Base-by-base conservation (phyloP, 805 yeast genomes). In the Kodamaea fukazawae region DNA sequence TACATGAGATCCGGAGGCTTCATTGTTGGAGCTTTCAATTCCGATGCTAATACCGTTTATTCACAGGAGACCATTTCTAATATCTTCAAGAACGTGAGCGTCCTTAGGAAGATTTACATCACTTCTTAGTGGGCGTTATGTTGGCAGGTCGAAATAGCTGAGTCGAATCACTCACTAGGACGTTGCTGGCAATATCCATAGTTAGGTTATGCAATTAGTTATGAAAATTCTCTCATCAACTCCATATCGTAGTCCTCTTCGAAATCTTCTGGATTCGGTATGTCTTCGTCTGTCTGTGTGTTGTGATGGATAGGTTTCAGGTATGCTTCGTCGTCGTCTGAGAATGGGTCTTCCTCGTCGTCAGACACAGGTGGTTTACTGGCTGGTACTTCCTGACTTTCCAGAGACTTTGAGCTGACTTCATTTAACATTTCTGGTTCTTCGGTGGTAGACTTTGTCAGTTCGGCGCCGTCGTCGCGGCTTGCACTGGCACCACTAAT, bases 1-100 rank as follows among this genome's bases (percentile, higher is more conserved):
- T 71, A 64, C 45, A 62, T 72, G 42, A 65, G 75, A 46, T 63
- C 76, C 1, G 79, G 79, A 2, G 83, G 83, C 0, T 78, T 65
- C 46, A 44, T 78, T 36, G 61, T 79, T 35, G 72, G 71, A 4
- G 65, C 69, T 3, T 76, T 78, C 51, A 67, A 59, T 43, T 61
- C 64, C 30, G 44, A 50, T 13, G 38, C 35, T 11, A 40, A 42
- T 9, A 34, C 37, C 7, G 54, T 44, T 3, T 55, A 70, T 25
- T 46, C 55, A n/a, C 65, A 63, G 3, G 63, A 56, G 1, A 61
- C 63, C 26, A 60, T 78, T 18, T 74, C 77, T 28, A 62, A 64
- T 28, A 65, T 76, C 2, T 75, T 67, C 44, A 69, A 68, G 20
- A 66, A 71, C 43, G 71, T 75, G 2, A 62, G 75, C 34, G 56